Evolutionary conservation across 2,329 filamentous ascomycete genomes (phyloP), one percentile per base, ranked within the genome.

Genomic region (Fusarium veterinarium): DNA sequence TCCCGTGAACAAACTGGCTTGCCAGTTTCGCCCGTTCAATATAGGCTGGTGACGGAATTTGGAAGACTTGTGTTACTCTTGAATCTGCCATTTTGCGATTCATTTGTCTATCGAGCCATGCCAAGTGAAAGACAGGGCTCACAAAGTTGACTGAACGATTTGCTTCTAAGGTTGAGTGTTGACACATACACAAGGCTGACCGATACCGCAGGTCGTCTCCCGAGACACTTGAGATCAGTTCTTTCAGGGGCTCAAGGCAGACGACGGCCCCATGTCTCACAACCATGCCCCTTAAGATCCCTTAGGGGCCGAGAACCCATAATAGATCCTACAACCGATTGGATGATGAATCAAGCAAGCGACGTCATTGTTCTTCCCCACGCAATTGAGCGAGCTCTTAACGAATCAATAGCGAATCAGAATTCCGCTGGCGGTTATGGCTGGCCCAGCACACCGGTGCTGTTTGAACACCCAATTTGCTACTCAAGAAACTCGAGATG

Each of bases 291-390:
- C 57, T 76, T 75, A 55, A 75, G 75, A 75, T 75, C 74, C 73
- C 70, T 58, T 75, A 68, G 72, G 60, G 69, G 65, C 75, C 64
- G 65, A 62, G 60, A 66, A 70, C 71, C 73, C 69, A 64, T 64
- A 70, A 60, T 66, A 59, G 48, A 73, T 64, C 19, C 56, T 56
- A 56, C 65, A 77, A 65, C 75, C 75, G 75, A 77, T 77, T 77
- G 75, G 75, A 41, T 33, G 59, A 52, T 63, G n/a, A 23, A 25
- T 16, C 51, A 57, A 61, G 63, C 59, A 67, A 58, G 62, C 66
- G 73, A 78, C 76, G 76, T 78, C 76, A 78, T 78, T 69, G 48
- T 46, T 45, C 61, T 71, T 69, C 74, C 74, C 76, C 73, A 72
- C 76, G 74, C 53, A 66, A 44, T 51, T 64, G 46, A 69, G 45